These are phyloP conservation scores for Lagenidium giganteum DNA, from an alignment of 352 stramenopile species.

Conservation along the genomic window DNA sequence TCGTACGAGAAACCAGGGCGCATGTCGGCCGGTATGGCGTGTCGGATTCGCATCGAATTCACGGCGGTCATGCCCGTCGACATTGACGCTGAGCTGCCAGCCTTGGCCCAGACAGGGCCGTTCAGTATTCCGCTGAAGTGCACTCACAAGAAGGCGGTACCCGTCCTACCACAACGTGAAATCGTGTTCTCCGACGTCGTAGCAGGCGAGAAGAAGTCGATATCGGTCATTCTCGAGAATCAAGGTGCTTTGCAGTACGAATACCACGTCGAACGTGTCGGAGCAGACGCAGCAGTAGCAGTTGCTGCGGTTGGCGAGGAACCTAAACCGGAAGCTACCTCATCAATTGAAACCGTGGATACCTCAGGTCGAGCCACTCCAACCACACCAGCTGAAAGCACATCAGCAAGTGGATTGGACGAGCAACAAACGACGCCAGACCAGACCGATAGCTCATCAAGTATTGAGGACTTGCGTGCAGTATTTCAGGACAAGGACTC, in stretches of 20 bases:
- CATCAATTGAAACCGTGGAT: too few relatives aligned
- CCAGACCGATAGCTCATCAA: too few relatives aligned
- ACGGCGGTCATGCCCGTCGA: constrained; percentile 44
- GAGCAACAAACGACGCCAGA: too few relatives aligned
- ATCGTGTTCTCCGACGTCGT: constrained; percentile 63
- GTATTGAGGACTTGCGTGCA: too few relatives aligned
- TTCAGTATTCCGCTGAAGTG: constrained; percentile 69
- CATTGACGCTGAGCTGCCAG: constrained; percentile 44
- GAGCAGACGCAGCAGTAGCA: too few relatives aligned
- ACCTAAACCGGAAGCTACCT: too few relatives aligned
- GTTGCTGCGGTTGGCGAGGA: too few relatives aligned
- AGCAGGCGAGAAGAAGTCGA: constrained; percentile 53
- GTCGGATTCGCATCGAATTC: constrained; percentile 57
- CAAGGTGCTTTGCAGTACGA: constrained; percentile 47
- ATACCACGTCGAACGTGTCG: constrained; percentile 20
- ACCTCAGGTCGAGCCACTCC: too few relatives aligned
- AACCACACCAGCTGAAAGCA: too few relatives aligned
- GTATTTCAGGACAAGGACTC: too few relatives aligned
- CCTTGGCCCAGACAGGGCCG: constrained; percentile 60
- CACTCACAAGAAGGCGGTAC: constrained; percentile 64
- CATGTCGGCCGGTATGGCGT: constrained; percentile 84
- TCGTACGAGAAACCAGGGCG: constrained; percentile 80
- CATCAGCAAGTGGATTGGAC: too few relatives aligned
- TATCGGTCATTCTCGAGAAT: constrained; percentile 50
- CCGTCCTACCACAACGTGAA: constrained; percentile 24